Evolutionary conservation across 2,329 filamentous ascomycete genomes (phyloP), one percentile per base, ranked within the genome.

Genomic region (Nemania diffusa): DNA sequence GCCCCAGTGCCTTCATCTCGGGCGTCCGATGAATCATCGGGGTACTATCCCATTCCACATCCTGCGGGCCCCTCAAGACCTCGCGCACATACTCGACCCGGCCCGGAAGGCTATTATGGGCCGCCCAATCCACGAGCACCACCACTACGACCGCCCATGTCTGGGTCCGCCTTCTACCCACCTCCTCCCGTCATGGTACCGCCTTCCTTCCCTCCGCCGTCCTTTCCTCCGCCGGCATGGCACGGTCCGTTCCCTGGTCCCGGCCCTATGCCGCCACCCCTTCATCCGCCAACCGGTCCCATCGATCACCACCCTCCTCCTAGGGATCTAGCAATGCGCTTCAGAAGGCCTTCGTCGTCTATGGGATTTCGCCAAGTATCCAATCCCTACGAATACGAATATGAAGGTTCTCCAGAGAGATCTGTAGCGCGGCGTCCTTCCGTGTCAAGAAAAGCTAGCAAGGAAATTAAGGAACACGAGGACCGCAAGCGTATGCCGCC

Each of bases 401-500:
- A 81, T 55, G 81, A 83, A 1, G 79, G 67, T 11, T 78, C 82
- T 4, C 75, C 79, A 29, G 74, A 78, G 2, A 75, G 78, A 13
- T 75, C 74, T 3, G 66, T 83, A 1, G 55, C 76, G 5, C 80
- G 84, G 27, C 82, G 83, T 24, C 70, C 80, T n/a, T 86, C 85
- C 0, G 73, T 79, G 37, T 77, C 77, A 13, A 81, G 77, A 73
- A 79, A 74, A 57, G 37, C 50, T 40, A 70, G 73, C 69, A 83
- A 80, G 62, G 74, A 78, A 7, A 80, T 83, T 0, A 82, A 85
- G 1, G 73, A 78, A 4, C 80, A 84, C 0, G 82, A 86, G 1
- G 84, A 85, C 58, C 79, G 82, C 34, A 77, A 73, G 57, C 78
- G 79, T 32, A 85, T 86, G 84, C 85, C 85, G 24, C 84, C 85